A percentile compares a stretch with the other conserved stretches of the same genome.
These are phyloP conservation scores for Colletotrichum scovillei DNA, from an alignment of 2,329 filamentous ascomycete genomes.

Conservation along the genomic window DNA sequence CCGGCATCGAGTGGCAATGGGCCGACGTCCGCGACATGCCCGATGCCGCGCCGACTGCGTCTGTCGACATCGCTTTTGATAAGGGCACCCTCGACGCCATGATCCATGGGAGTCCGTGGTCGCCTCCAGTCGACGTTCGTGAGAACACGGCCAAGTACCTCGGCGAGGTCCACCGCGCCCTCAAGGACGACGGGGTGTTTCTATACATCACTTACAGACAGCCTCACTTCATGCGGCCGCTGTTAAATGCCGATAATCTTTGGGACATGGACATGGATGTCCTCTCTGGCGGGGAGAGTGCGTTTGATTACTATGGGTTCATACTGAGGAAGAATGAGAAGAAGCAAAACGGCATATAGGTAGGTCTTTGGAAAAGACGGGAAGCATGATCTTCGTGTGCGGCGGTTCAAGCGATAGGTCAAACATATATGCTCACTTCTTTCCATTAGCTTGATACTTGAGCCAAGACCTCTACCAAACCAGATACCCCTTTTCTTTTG, in stretches of 20 bases:
- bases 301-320: constrained; percentile 62
- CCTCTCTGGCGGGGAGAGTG: constrained; percentile 50
- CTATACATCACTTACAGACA: constrained; percentile 66
- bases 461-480: not conserved
- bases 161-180: constrained; percentile 59
- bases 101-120: constrained; percentile 65
- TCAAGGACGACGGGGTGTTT: constrained; percentile 60
- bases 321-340: too few species aligned
- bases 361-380: too few species aligned
- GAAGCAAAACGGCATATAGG: too few species aligned
- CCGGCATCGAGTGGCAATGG: constrained; percentile 59
- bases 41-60: constrained; percentile 47
- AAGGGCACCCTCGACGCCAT: constrained; percentile 68
- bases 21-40: constrained; percentile 64
- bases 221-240: constrained; percentile 63
- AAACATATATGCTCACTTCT: too few species aligned
- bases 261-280: constrained; percentile 58
- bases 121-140: constrained; percentile 59
- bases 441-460: too few species aligned
- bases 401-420: too few species aligned
- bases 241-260: constrained; percentile 51
- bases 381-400: too few species aligned
- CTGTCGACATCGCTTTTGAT: constrained; percentile 67
- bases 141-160: constrained; percentile 61
- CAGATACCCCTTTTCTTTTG: not conserved